phyloP scores from a whole-genome alignment of 2,329 filamentous ascomycete genomes.

The Cladosporium sp. region DNA sequence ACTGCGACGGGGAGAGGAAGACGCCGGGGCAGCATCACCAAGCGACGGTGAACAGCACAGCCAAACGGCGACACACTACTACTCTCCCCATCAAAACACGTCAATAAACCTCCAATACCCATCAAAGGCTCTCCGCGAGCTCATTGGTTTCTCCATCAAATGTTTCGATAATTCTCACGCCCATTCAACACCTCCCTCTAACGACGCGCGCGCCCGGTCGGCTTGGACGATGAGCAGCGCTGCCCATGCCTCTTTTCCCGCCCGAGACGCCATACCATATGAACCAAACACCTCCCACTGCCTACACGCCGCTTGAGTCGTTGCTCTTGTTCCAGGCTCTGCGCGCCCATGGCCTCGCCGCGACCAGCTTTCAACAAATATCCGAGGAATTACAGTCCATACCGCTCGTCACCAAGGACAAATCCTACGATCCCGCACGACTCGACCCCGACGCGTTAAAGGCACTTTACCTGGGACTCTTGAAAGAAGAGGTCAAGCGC shows the following conservation, averaged over 20 bases:
- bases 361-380: slow-evolving; percentile 64
- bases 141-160: neutral
- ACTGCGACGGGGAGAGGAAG: no score
- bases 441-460: slow-evolving; percentile 74
- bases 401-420: slow-evolving; percentile 64
- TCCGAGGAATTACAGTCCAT: slow-evolving; percentile 73
- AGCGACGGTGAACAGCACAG: no score
- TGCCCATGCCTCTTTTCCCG: neutral
- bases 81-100: neutral
- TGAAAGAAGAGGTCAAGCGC: slow-evolving; percentile 66
- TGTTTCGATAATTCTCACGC: neutral
- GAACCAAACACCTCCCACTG: slow-evolving; percentile 10
- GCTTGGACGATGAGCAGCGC: slow-evolving; percentile 8
- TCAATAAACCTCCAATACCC: neutral
- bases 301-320: slow-evolving; percentile 79
- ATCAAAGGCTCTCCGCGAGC: neutral
- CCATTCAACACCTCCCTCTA: neutral
- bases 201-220: slow-evolving; percentile 1
- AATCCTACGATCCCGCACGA: slow-evolving; percentile 67
- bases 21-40: no score
- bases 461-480: slow-evolving; percentile 69
- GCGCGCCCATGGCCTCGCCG: slow-evolving; percentile 61
- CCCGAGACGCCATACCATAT: slow-evolving; percentile 12
- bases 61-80: neutral
- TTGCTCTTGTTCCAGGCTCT: slow-evolving; percentile 81